Evolutionary conservation across 2,329 filamentous ascomycete species (phyloP).

Genomic region (Ceratocystis colombiana): DNA sequence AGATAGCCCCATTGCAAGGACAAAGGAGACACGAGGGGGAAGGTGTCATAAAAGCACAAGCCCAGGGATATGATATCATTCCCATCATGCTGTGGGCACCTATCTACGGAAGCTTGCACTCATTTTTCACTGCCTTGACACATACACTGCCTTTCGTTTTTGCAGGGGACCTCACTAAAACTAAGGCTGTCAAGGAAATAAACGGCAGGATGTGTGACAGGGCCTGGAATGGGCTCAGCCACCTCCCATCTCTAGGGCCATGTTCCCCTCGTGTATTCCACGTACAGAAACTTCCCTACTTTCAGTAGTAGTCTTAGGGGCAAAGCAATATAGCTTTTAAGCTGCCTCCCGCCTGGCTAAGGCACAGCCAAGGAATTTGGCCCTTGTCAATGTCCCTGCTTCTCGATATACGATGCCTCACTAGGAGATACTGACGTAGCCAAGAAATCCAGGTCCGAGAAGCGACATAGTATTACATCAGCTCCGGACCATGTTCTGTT

Average conservation of each 20-base stretch:
- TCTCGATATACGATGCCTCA: no score
- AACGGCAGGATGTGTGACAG: not conserved
- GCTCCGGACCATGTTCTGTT: not conserved
- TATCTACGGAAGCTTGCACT: not conserved
- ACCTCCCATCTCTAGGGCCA: not conserved
- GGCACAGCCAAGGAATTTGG: no score
- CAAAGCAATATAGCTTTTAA: no score
- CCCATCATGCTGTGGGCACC: not conserved
- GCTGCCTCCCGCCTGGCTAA: no score
- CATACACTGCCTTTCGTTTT: not conserved
- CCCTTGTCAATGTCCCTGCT: no score
- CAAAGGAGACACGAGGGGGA: not conserved
- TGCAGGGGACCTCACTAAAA: not conserved
- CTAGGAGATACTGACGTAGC: no score
- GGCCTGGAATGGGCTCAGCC: slow-evolving; percentile 9
- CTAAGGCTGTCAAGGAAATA: not conserved
- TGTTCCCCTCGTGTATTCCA: not conserved
- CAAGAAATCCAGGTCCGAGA: no score
- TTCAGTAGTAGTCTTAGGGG: not conserved
- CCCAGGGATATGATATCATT: slow-evolving; percentile 13
- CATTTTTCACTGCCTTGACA: not conserved
- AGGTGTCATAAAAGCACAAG: slow-evolving; percentile 4
- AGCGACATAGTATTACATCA: no score
- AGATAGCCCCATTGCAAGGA: not conserved
- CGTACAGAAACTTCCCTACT: not conserved